A percentile compares a stretch with the other conserved stretches of the same genome.
These are phyloP conservation scores for Silene noctiflora DNA, from an alignment of 179 eudicot species.

Conservation along the genomic window DNA sequence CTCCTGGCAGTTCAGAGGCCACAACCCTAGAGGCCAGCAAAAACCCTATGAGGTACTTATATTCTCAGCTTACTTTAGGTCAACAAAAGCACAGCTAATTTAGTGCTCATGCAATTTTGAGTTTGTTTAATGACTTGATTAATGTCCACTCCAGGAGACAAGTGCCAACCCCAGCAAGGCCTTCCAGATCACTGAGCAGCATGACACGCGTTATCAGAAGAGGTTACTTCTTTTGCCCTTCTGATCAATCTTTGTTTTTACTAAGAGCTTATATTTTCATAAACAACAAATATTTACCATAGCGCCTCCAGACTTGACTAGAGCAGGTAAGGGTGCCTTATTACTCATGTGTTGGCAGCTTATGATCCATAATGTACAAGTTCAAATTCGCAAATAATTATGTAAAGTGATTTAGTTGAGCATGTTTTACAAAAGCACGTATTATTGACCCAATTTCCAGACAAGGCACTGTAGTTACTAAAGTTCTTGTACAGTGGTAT, in stretches of 20 bases:
- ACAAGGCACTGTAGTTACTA: not conserved
- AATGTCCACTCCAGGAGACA: slow-evolving; percentile 32
- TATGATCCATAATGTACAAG: not conserved
- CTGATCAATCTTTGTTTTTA: not conserved
- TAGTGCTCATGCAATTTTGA: not conserved
- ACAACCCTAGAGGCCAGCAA: slow-evolving; percentile 82
- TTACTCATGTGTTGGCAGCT: not conserved
- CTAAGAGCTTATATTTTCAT: not conserved
- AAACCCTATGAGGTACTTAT: slow-evolving; percentile 68
- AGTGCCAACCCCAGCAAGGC: slow-evolving; percentile 36
- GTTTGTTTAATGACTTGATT: slow-evolving; percentile 5
- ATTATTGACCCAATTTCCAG: not conserved
- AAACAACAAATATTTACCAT: not conserved
- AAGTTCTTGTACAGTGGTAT: not conserved
- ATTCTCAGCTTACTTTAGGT: not conserved
- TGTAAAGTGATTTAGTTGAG: too few species aligned
- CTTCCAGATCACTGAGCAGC: slow-evolving; percentile 32
- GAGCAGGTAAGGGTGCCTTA: not conserved
- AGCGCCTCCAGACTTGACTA: not conserved
- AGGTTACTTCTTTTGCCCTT: slow-evolving; percentile 24
- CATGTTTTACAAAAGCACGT: not conserved
- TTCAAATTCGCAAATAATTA: not conserved
- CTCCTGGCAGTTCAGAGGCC: slow-evolving; percentile 61
- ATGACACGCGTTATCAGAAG: slow-evolving; percentile 35
- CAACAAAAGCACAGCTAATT: not conserved